These are phyloP conservation scores for Diddensiella transvaalensis DNA, from an alignment of 805 yeast species.

Conservation along the genomic window DNA sequence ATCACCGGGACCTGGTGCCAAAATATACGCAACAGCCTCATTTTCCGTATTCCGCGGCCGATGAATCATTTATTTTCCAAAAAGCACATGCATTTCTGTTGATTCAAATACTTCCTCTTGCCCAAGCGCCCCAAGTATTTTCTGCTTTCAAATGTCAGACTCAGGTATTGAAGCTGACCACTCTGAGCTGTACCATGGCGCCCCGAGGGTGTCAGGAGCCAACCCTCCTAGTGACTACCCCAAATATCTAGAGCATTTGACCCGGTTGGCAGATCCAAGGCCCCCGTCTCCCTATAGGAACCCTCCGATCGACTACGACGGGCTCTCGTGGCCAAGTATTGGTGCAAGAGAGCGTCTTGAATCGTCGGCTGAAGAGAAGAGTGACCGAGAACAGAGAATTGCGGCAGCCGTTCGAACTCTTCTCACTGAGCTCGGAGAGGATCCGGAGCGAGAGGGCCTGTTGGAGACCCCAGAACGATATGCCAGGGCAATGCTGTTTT, in stretches of 20 bases:
- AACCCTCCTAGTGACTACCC: constrained; percentile 23
- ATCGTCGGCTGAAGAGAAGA: constrained; percentile 60
- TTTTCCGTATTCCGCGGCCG: too few relatives aligned
- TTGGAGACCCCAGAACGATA: constrained; percentile 93
- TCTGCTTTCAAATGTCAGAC: too few relatives aligned
- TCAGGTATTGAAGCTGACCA: not conserved
- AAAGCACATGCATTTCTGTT: too few relatives aligned
- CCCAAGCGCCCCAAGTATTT: too few relatives aligned
- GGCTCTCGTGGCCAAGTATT: constrained; percentile 87
- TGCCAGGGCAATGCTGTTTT: constrained; percentile 92
- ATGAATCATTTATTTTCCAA: too few relatives aligned
- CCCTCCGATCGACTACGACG: constrained; percentile 86
- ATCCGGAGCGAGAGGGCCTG: constrained; percentile 80
- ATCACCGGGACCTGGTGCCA: too few relatives aligned
- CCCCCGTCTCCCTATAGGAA: constrained; percentile 79
- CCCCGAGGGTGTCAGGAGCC: constrained; percentile 18
- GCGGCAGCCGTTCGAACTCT: constrained; percentile 76
- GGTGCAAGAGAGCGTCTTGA: constrained; percentile 81
- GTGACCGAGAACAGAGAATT: constrained; percentile 67
- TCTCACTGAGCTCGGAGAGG: constrained; percentile 86
- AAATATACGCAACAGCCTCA: too few relatives aligned
- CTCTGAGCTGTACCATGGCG: constrained; percentile 7
- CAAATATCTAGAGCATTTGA: constrained; percentile 22
- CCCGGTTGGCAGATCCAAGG: constrained; percentile 21
- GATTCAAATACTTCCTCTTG: too few relatives aligned